phyloP scores from a whole-genome alignment of 352 stramenopile species.

The Phytophthora chlamydospora region DNA sequence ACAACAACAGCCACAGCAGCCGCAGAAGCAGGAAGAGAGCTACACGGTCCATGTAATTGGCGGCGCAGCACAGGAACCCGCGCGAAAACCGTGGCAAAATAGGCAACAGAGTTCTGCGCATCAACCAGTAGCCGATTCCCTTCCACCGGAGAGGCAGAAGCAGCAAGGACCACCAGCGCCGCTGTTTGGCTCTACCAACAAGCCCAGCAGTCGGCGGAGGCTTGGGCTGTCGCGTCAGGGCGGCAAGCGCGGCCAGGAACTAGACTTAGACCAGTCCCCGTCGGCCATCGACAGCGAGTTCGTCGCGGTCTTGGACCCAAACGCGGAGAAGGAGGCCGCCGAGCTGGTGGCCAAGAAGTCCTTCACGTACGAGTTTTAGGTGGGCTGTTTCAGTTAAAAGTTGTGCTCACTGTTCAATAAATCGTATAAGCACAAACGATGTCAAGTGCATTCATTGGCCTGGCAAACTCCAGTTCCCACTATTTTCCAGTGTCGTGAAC shows the following conservation, averaged over 20 bases:
- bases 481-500: no score
- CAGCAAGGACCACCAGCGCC: constrained; percentile 18
- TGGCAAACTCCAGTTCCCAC: no score
- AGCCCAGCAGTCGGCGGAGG: constrained; percentile 23
- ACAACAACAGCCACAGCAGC: constrained; percentile 5
- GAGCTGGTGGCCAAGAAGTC: constrained; percentile 47
- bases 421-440: constrained; percentile 12
- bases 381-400: neutral
- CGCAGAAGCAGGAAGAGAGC: constrained; percentile 24
- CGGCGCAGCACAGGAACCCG: constrained; percentile 1
- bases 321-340: constrained; percentile 28
- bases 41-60: constrained; percentile 36
- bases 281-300: constrained; percentile 43
- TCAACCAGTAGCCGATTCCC: neutral
- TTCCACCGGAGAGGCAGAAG: neutral
- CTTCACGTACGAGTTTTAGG: constrained; percentile 56
- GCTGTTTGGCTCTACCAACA: constrained; percentile 22
- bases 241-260: constrained; percentile 17
- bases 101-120: constrained; percentile 15
- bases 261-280: constrained; percentile 35
- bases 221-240: constrained; percentile 18
- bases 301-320: constrained; percentile 38
- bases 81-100: constrained; percentile 17
- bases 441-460: no score
- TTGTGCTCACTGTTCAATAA: constrained; percentile 15